Percentiles rank a stretch among this genome's conserved stretches.
These are phyloP conservation scores for Venturia effusa DNA, from an alignment of 2,329 filamentous ascomycete genomes.

Conservation along the genomic window DNA sequence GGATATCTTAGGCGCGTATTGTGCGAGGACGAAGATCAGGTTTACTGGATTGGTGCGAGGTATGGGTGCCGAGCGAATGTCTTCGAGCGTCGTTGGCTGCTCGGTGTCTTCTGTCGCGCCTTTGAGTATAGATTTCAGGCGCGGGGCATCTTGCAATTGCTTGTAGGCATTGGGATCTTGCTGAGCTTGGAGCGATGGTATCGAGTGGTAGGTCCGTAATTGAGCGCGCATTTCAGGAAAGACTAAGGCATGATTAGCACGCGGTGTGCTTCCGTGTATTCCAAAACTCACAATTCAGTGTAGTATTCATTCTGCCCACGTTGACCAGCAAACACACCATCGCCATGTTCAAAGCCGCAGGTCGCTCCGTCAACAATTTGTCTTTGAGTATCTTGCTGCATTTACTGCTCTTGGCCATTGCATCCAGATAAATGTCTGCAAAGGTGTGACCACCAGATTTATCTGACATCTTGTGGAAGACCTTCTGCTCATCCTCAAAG, in stretches of 20 bases:
- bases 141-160: slow-evolving; percentile 89
- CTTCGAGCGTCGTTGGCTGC: slow-evolving; percentile 74
- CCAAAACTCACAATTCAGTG: slow-evolving; percentile 69
- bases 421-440: slow-evolving; percentile 94
- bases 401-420: slow-evolving; percentile 97
- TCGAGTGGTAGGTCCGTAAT: slow-evolving; percentile 93
- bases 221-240: slow-evolving; percentile 99
- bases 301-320: slow-evolving; percentile 97
- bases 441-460: slow-evolving; percentile 64
- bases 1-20: slow-evolving; percentile 81
- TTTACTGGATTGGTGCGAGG: slow-evolving; percentile 96
- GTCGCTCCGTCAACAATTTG: slow-evolving; percentile 84
- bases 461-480: slow-evolving; percentile 91
- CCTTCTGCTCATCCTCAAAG: slow-evolving; percentile 62
- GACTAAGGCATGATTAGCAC: slow-evolving; percentile 45
- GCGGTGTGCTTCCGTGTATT: not conserved
- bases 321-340: slow-evolving; percentile 98
- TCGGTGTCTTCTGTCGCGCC: slow-evolving; percentile 85
- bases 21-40: slow-evolving; percentile 86
- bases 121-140: slow-evolving; percentile 93
- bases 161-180: slow-evolving; percentile 96
- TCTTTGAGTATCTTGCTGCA: slow-evolving; percentile 97
- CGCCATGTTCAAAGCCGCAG: slow-evolving; percentile 93
- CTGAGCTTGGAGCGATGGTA: slow-evolving; percentile 87
- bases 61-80: slow-evolving; percentile 57